Evolutionary conservation across 768 basidiomycete genomes (phyloP).

Genomic region (Pleurotus tuber-regium): DNA sequence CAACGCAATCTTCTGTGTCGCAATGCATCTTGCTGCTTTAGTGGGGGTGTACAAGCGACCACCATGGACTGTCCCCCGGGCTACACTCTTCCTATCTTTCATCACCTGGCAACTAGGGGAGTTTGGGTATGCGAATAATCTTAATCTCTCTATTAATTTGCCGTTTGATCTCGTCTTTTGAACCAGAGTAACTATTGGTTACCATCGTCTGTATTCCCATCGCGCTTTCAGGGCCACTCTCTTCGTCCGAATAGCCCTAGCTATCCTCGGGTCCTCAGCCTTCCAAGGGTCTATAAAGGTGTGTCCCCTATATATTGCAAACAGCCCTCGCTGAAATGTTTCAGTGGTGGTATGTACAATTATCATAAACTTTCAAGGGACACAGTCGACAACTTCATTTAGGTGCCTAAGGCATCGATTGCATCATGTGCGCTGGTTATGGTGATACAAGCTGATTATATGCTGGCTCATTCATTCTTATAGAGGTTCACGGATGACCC

Average conservation of each 20-base stretch:
- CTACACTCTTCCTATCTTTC: conserved; percentile 52
- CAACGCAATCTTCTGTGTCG: conserved; percentile 56
- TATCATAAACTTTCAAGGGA: neutral
- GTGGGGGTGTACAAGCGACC: conserved; percentile 53
- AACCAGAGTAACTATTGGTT: conserved; percentile 67
- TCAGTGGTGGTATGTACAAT: conserved; percentile 51
- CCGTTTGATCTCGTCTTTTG: conserved; percentile 4
- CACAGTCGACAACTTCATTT: neutral
- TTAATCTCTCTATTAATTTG: neutral
- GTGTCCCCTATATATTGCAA: conserved; percentile 9
- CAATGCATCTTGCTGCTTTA: conserved; percentile 54
- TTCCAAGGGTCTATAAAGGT: conserved; percentile 84
- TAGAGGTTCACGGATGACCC: conserved; percentile 73
- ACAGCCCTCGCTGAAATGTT: neutral
- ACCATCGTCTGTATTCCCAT: conserved; percentile 80
- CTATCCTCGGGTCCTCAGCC: conserved; percentile 66
- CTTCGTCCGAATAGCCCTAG: conserved; percentile 55
- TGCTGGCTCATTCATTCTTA: conserved; percentile 1
- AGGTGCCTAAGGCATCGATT: conserved; percentile 74
- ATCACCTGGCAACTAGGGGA: conserved; percentile 67
- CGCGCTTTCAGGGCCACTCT: conserved; percentile 60
- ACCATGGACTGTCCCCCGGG: conserved; percentile 34
- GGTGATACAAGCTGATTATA: neutral
- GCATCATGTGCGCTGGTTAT: conserved; percentile 63
- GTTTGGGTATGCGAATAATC: conserved; percentile 52